Evolutionary conservation across 2,329 filamentous ascomycete species (phyloP).

Genomic region (Microdochium paspali): DNA sequence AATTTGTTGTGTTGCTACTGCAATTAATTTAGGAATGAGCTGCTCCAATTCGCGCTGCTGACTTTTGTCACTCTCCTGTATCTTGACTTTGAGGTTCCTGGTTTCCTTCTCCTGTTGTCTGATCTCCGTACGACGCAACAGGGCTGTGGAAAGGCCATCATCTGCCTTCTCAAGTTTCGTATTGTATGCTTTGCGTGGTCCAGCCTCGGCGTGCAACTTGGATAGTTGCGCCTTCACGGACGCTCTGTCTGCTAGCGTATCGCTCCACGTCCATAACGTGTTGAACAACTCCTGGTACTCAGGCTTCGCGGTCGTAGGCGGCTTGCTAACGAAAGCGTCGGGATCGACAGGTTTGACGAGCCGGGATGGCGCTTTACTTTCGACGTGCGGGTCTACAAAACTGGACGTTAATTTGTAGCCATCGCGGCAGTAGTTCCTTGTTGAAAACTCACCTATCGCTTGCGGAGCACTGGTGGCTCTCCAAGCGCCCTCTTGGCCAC

Average conservation of each 20-base stretch:
- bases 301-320: background rate
- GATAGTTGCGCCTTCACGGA: background rate
- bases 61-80: background rate
- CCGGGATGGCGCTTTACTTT: background rate
- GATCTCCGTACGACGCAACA: background rate
- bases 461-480: too few relatives aligned
- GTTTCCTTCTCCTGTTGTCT: background rate
- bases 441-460: too few relatives aligned
- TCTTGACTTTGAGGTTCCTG: background rate
- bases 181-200: background rate
- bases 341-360: background rate
- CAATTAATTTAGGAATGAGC: background rate
- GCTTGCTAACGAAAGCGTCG: background rate
- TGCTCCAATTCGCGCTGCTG: background rate
- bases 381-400: too few relatives aligned
- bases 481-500: too few relatives aligned
- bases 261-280: background rate
- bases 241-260: background rate
- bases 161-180: background rate
- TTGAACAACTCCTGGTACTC: background rate
- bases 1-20: background rate
- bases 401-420: too few relatives aligned
- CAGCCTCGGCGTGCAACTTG: background rate
- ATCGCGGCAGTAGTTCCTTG: too few relatives aligned
- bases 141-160: background rate